Base-by-base conservation (phyloP, 305 asterid genomes). In the Rubia tinctorum region DNA sequence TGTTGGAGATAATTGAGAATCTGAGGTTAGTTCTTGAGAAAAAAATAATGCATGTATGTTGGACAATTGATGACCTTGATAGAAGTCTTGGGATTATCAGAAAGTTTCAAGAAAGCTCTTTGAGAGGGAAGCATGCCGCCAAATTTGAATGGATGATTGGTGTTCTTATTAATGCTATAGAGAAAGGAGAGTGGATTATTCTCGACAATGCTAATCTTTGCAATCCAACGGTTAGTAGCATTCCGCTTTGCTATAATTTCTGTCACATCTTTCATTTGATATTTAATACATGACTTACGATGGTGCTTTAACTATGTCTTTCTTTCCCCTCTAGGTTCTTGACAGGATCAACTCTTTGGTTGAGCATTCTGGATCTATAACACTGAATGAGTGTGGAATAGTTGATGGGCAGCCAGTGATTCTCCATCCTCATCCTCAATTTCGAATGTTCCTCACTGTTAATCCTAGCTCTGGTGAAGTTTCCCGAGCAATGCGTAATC, bases 81-180 rank as follows among this genome's bases (percentile, higher is more conserved):
- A 76, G 73, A 77, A 84, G 78, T 73, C 81, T 95, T 68, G 64
- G 53, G 76, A 81, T 78, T 75, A 62, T 95, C 51, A 82, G 73
- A 66, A 92, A 89, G 81, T 73, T 91, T 82, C 85, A 83, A 74
- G 83, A 83, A 18, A 81, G 80, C 78, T 76, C 75, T 68, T 73
- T 58, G 56, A 84, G 80, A 77, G 77, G 84, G 78, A 76, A 76
- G 58, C 78, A 85, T 73, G 75, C 97, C 49, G 88, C 86, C 68
- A 95, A 87, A 83, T 95, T 95, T 80, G 98, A 92, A 88, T 95
- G 99, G 98, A 93, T 93, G 45, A 85, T 96, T 85, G 99, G 98
- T 71, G 51, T 84, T 71, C 86, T 95, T 77, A 80, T 92, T 84
- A 91, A 87, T 83, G 99, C 99, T 53, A 95, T 95, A 73, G 95